These are phyloP conservation scores for Chlamydomonas reinhardtii DNA, from an alignment of 163 green algal genomes.

Conservation along the genomic window DNA sequence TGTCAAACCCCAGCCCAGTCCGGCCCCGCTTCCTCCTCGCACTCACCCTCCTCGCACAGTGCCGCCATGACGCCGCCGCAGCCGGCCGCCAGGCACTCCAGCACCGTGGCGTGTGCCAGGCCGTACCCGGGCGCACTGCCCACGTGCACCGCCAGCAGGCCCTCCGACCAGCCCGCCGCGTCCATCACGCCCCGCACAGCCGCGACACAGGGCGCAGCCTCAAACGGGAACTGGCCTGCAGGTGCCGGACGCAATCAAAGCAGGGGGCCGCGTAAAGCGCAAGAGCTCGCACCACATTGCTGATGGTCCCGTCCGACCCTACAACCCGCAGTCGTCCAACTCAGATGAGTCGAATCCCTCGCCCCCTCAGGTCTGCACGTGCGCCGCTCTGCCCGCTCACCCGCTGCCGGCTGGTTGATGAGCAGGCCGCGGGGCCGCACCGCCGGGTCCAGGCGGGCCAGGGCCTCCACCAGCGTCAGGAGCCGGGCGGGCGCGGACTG, in stretches of 20 bases:
- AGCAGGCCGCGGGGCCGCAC: constrained; percentile 12
- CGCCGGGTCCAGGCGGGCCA: constrained; percentile 3
- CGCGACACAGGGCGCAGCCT: constrained; percentile 19
- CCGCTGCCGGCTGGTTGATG: constrained; percentile 16
- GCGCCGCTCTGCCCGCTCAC: no score
- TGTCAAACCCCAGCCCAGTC: not conserved
- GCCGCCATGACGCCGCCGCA: constrained; percentile 29
- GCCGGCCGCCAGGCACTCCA: constrained; percentile 32
- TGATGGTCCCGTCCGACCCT: no score
- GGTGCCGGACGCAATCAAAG: no score
- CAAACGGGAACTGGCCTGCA: constrained; percentile 14
- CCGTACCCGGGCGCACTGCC: not conserved
- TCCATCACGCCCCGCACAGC: constrained; percentile 39
- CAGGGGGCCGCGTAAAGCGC: no score
- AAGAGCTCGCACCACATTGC: no score
- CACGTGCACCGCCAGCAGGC: constrained; percentile 25
- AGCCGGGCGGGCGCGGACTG: constrained; percentile 11
- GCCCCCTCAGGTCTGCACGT: no score
- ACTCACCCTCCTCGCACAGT: constrained; percentile 36
- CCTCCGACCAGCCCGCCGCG: constrained; percentile 1
- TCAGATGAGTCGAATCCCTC: no score
- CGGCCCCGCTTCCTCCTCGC: not conserved
- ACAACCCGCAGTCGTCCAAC: no score
- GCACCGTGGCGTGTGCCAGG: constrained; percentile 34
- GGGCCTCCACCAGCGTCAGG: constrained; percentile 14